Base-by-base conservation (phyloP, 768 basidiomycete species). In the Dentipellis fragilis region DNA sequence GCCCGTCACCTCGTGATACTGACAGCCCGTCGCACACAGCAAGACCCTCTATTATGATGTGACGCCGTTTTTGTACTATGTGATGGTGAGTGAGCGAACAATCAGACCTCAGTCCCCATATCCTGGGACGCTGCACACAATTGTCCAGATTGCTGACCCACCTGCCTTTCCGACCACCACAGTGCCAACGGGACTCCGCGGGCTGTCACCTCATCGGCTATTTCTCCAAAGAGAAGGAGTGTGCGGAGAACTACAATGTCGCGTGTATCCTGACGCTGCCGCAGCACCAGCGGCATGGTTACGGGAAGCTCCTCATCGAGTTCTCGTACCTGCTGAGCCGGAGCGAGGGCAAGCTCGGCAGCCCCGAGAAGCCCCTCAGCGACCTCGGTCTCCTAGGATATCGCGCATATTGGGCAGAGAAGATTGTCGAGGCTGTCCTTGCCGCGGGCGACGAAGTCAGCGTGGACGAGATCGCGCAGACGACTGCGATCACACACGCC, bases 21-120 rank as follows among this genome's bases (percentile, higher is more conserved):
- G 40, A 36, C 29, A 42, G 52, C 29, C 54, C 48, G 38, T 21
- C 7, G 14, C 39, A 54, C 59, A 50, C 65, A 93, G 90, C 75
- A 99, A 99, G 76, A 98, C 95, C 14, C 76, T 99, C 60, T 98
- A 99, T 73, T 99, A 97, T 73, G 96, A 99, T 73, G 95, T 98
- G 63, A 98, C 97, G 57, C 96, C 96, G 2, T 99, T 99, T 76
- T 82, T 99, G 80, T 99, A 93, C 78, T 99, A 99, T 78, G 89
- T 94, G 70, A 94, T 99, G 94, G 93, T 89, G 63, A 63, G 80
- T 29, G 29, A 3, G 29, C 29, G 29, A 29, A 29, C 29, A 29
- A 29, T 29, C 29, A 29, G 29, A 29, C 29, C 29, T 29, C 29
- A 6, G 29, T 6, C 54, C 52, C 6, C 45, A 42, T 19, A 14